Percentiles rank a stretch among this genome's conserved stretches.
phyloP scores from a whole-genome alignment of 2,329 filamentous ascomycete species.

The Aspergillus floridensis region DNA sequence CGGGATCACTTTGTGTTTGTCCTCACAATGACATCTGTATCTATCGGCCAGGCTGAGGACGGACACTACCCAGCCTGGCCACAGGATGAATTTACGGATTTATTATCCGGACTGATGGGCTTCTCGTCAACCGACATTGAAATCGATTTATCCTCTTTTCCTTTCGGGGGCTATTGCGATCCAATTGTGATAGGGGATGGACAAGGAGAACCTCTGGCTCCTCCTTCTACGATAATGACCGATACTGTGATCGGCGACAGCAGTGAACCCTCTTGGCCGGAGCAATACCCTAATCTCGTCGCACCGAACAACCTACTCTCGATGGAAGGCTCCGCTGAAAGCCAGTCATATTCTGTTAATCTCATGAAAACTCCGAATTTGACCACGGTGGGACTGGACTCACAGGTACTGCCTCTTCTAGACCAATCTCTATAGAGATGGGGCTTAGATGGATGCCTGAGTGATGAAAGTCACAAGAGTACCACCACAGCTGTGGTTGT shows the following conservation, averaged over 20 bases:
- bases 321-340: constrained; percentile 1
- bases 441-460: not conserved
- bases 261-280: constrained; percentile 1
- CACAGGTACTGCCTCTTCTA: not conserved
- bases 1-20: constrained; percentile 1
- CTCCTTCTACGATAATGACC: constrained; percentile 2
- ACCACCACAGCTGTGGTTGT: not conserved
- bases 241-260: constrained; percentile 1
- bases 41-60: constrained; percentile 1
- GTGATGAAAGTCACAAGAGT: not conserved
- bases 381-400: not conserved
- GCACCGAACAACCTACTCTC: not conserved
- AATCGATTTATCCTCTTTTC: not conserved
- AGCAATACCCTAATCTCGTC: not conserved
- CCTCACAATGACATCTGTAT: constrained; percentile 3
- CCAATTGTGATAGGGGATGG: not conserved
- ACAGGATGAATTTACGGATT: not conserved
- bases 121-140: not conserved
- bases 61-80: not conserved
- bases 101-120: too few species aligned
- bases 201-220: constrained; percentile 2
- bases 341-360: not conserved
- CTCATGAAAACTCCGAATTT: not conserved
- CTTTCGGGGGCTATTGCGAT: constrained; percentile 1
- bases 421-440: constrained; percentile 7